Evolutionary conservation across 31 red algal genomes (phyloP), one percentile per base, ranked within the genome.

Genomic region (Odonthalia washingtoniensis): DNA sequence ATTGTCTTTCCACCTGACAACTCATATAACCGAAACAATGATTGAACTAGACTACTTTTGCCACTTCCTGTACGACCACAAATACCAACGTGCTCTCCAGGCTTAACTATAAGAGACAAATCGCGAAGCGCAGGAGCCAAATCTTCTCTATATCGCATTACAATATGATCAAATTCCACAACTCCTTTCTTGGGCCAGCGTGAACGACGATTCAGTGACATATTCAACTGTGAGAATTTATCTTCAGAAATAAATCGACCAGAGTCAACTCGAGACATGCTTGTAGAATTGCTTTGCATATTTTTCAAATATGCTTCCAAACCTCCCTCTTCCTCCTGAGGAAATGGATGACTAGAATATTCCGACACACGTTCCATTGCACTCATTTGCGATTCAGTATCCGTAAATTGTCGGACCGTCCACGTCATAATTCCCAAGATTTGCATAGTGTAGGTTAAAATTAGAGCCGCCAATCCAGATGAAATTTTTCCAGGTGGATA

Each of bases 41-140:
- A 94, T 40, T 90, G 81, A 44, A 95, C 91, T 1, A 94, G 81
- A 33, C 89, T 94, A 72, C 87, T 92, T 80, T 99, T 99, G 42
- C 98, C 98, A 12, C 95, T 95, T 52, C 98, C 98, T 46, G 98
- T 99, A n/a, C 98, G 70, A 21, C 98, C 98, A 21, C 95, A 90
- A 78, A 97, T 93, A 34, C 98, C 98, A 32, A 99, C 77, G 30
- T 94, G 93, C 66, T 97, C 88, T 27, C 98, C 98, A 21, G 90
- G 81, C 14, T 72, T 39, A 52, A 94, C 77, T 2, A 39, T 61
- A 78, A 99, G 97, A 4, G 90, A 92, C 21, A 99, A 87, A 21
- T 73, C 74, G 16, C 61, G 37, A 30, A 99, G 46, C 2, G 91
- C 92, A 14, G 95, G 97, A 4, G 79, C 68, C 38, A 99, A 72